Evolutionary conservation across 805 yeast genomes (phyloP), one percentile per base, ranked within the genome.

Genomic region (Zygosaccharomyces bailii): DNA sequence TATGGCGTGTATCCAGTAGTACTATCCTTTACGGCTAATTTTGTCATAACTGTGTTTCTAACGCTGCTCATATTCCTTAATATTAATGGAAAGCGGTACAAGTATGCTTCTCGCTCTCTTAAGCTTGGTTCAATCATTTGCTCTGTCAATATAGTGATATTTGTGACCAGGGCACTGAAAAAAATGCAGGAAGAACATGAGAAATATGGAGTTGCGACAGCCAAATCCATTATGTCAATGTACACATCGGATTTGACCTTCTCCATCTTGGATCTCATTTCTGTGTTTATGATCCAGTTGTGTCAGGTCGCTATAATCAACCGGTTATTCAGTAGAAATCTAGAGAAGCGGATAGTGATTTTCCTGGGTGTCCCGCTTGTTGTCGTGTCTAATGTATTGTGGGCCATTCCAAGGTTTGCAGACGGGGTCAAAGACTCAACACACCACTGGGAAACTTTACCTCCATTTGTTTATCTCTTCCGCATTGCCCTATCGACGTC

Each of bases 281-380:
- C 78, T 11, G 79, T 79, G 5, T 57, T 81, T 9, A 53, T 83
- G 4, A 68, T 83, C 19, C 84, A 81, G 54, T 63, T 84, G 23
- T 76, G 83, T 41, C 90, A 85, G 60, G 86, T 84, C 1, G 86
- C 82, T 55, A 79, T 84, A 25, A 71, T 82, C 4, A 81, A 80
- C 76, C 69, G 88, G 43, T 60, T 84, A 21, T 84, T 84, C 53
- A 75, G 78, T 43, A 69, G 95, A 40, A 82, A 75, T 35, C 75
- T 74, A 45, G 95, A 86, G 61, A 82, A 81, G 55, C 69, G 87
- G 44, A 66, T 79, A 25, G 73, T 83, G 5, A 74, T 85, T 35
- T 66, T 75, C 39, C 66, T 77, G 16, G 95, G 95, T 0, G 65
- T 76, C 0, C 46, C 72, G 0, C 64, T 84, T 3, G 70, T 81